A percentile compares a stretch with the other conserved stretches of the same genome.
These are phyloP conservation scores for Starmerella ratchasimensis DNA, from an alignment of 805 yeast genomes.

Conservation along the genomic window DNA sequence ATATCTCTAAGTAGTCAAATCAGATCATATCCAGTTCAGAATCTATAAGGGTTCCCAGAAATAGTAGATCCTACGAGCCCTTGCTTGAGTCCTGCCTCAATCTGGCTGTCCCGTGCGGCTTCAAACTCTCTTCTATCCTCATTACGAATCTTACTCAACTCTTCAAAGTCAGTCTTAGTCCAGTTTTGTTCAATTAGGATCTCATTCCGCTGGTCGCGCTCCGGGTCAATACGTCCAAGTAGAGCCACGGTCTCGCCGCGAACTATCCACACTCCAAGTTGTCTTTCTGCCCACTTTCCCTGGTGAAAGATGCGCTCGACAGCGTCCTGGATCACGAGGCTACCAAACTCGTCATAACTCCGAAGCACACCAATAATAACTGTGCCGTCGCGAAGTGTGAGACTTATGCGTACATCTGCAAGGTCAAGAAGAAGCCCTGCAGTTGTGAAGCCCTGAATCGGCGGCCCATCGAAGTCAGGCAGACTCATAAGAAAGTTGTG, in stretches of 20 bases:
- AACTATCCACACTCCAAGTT: conserved; percentile 68
- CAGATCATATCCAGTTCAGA: conserved; percentile 6
- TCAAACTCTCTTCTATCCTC: conserved; percentile 15
- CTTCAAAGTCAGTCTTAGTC: conserved; percentile 45
- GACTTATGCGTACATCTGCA: conserved; percentile 49
- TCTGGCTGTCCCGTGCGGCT: conserved; percentile 14
- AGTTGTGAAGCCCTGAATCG: conserved; percentile 32
- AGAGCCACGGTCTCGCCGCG: conserved; percentile 94
- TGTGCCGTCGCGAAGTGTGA: conserved; percentile 79
- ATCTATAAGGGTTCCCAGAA: conserved; percentile 17
- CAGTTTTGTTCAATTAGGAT: conserved; percentile 37
- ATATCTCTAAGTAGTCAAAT: background rate
- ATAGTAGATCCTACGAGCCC: conserved; percentile 13
- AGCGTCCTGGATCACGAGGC: conserved; percentile 82
- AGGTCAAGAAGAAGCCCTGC: conserved; percentile 32
- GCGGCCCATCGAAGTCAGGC: conserved; percentile 22
- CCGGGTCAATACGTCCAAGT: conserved; percentile 87
- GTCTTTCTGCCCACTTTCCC: conserved; percentile 53
- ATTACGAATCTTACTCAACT: conserved; percentile 37
- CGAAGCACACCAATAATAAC: conserved; percentile 77
- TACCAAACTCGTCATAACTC: conserved; percentile 87
- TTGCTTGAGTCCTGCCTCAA: conserved; percentile 12
- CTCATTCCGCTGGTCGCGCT: conserved; percentile 48
- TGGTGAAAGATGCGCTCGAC: conserved; percentile 58
- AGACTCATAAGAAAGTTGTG: background rate